Conservation (phyloP, 441 rosid genomes). For the Macaranga tanarius region DNA sequence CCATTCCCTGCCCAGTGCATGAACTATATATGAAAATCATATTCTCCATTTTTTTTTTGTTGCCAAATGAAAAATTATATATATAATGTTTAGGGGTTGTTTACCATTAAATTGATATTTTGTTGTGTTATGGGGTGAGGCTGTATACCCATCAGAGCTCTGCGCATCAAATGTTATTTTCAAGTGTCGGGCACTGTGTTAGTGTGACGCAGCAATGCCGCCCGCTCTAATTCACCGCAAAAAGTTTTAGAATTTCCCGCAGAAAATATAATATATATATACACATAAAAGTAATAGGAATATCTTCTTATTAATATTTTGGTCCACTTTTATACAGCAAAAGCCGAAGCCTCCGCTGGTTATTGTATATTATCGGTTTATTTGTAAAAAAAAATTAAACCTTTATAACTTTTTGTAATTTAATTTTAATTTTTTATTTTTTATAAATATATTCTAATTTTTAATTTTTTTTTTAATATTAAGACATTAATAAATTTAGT, state of each 20-base stretch:
- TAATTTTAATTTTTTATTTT: no score
- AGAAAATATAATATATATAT: background rate
- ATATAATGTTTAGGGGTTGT: no score
- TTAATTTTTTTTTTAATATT: no score
- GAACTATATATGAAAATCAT: background rate
- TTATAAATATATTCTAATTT: no score
- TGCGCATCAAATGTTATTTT: constrained; percentile 27
- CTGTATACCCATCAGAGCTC: background rate
- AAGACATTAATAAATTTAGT: no score
- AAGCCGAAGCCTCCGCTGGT: background rate
- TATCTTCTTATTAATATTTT: background rate
- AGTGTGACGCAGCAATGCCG: constrained; percentile 6
- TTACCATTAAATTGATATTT: no score
- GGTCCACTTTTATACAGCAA: background rate
- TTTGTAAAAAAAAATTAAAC: no score
- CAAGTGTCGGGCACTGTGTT: constrained; percentile 26
- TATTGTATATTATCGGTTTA: no score
- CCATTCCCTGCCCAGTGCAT: background rate
- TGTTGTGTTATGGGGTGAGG: no score
- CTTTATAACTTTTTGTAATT: no score
- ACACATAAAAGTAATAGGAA: no score
- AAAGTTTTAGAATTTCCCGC: constrained; percentile 2
- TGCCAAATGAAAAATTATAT: background rate
- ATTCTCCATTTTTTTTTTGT: constrained; percentile 11
- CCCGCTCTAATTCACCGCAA: constrained; percentile 18